These are phyloP conservation scores for Penicillium mononematosum DNA, from an alignment of 495 filamentous ascomycete species.

Conservation along the genomic window DNA sequence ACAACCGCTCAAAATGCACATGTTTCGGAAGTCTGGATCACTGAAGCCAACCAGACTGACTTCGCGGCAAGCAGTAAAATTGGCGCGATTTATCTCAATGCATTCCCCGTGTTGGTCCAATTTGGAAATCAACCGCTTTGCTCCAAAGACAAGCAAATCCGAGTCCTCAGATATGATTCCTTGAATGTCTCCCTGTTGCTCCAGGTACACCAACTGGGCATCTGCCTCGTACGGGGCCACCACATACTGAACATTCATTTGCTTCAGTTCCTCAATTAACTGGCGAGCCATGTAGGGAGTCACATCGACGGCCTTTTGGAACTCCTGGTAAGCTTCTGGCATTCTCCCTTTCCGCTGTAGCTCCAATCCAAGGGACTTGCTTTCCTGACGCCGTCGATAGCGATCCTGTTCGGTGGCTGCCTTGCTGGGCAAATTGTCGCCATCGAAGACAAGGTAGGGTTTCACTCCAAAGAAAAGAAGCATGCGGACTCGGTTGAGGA, in stretches of 20 bases:
- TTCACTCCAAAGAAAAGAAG: conserved; percentile 86
- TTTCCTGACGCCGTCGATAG: conserved; percentile 66
- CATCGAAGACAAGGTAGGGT: conserved; percentile 94
- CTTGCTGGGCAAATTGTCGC: conserved; percentile 93
- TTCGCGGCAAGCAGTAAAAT: conserved; percentile 86
- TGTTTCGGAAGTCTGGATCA: conserved; percentile 83
- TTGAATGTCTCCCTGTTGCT: conserved; percentile 74
- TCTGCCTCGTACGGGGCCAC: conserved; percentile 98
- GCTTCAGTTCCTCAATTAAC: conserved; percentile 88
- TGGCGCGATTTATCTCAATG: conserved; percentile 80
- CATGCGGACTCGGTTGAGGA: conserved; percentile 89
- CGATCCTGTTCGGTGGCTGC: conserved; percentile 81
- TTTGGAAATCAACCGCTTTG: conserved; percentile 86
- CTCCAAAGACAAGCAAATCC: conserved; percentile 93
- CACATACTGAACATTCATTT: conserved; percentile 74
- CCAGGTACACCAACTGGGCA: conserved; percentile 91
- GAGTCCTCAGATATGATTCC: conserved; percentile 97
- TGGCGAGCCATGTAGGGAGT: conserved; percentile 92
- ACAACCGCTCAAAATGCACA: conserved; percentile 98
- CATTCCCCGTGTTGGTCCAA: conserved; percentile 91
- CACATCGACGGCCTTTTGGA: conserved; percentile 95
- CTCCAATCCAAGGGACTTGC: conserved; percentile 71
- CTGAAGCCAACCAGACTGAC: conserved; percentile 89
- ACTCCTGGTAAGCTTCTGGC: conserved; percentile 76
- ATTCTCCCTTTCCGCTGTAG: conserved; percentile 74